Base-by-base conservation (phyloP, 2,329 filamentous ascomycete genomes). In the Pyrenophora teres region DNA sequence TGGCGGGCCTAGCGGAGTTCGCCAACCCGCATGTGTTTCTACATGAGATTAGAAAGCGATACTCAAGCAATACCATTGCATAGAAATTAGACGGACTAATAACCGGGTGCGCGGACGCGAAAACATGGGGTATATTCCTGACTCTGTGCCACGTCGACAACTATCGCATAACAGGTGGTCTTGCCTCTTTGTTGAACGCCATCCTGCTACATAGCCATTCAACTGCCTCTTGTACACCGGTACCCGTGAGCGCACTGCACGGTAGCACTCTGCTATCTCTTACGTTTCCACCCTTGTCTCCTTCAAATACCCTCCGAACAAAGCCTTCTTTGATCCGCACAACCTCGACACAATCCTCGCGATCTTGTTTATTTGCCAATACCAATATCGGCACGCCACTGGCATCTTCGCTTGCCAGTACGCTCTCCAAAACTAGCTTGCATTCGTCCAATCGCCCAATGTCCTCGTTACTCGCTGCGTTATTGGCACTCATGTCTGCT, bases 281-380 rank as follows among this genome's bases (percentile, higher is more conserved):
- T 46, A 97, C 90, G 57, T 87, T 89, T 36, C 82, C 83, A 0
- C 91, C 91, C 77, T 93, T 94, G 70, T 96, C 90, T 16, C 94
- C 90, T 78, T 97, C 92, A 78, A 96, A 94, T 18, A 99, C 92
- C 77, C 89, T 92, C 76, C 96, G 88, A 44, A 99, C 92, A 47
- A 97, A 80, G 0, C 93, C 94, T 74, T 99, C 94, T 77, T 99
- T 99, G 71, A 99, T 97, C 60, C 92, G 82, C 54, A 97, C 93
- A 2, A 97, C 94, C 80, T 99, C 94, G 45, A 97, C 90, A 64
- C 93, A 97, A 75, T 97, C 94, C 76, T 99, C 94, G 2, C 93
- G 80, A 73, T 99, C 94, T 77, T 99, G 94, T 77, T 99, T 99
- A 73, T 99, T 99, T 55, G 94, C 94, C 60, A 99, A 78, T 41